Conservation (phyloP, 1,284 basidiomycete genomes). For the Volvariella volvacea region DNA sequence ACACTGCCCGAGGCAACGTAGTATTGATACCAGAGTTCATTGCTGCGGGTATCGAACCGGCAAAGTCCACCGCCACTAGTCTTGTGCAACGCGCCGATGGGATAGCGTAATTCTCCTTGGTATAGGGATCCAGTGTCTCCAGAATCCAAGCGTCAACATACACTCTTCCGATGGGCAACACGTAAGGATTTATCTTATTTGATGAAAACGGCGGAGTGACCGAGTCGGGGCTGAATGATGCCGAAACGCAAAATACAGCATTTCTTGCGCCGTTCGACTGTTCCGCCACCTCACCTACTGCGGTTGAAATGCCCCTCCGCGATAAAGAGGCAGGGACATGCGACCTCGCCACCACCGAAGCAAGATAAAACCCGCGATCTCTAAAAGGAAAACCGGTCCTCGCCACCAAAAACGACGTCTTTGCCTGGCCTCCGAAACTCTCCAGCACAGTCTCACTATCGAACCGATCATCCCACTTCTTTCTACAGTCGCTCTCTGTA, state of each 20-base stretch:
- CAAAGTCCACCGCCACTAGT: constrained; percentile 85
- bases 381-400: constrained; percentile 88
- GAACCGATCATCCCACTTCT: constrained; percentile 82
- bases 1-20: constrained; percentile 60
- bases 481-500: constrained; percentile 65
- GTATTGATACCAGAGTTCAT: constrained; percentile 88
- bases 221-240: constrained; percentile 67
- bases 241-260: constrained; percentile 71
- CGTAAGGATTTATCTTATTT: constrained; percentile 74
- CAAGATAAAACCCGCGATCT: constrained; percentile 81
- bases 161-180: constrained; percentile 74
- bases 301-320: constrained; percentile 23
- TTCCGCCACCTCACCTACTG: constrained; percentile 21
- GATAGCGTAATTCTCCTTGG: constrained; percentile 90
- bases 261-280: constrained; percentile 33
- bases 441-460: constrained; percentile 69
- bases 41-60: constrained; percentile 80
- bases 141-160: constrained; percentile 95
- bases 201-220: constrained; percentile 44
- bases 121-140: constrained; percentile 96
- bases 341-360: constrained; percentile 68
- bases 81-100: constrained; percentile 91
- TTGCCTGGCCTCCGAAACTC: constrained; percentile 74
- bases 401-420: constrained; percentile 61
- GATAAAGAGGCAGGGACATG: constrained; percentile 30